These are phyloP conservation scores for Ambrosiella xylebori DNA, from an alignment of 2,329 filamentous ascomycete genomes.

Conservation along the genomic window DNA sequence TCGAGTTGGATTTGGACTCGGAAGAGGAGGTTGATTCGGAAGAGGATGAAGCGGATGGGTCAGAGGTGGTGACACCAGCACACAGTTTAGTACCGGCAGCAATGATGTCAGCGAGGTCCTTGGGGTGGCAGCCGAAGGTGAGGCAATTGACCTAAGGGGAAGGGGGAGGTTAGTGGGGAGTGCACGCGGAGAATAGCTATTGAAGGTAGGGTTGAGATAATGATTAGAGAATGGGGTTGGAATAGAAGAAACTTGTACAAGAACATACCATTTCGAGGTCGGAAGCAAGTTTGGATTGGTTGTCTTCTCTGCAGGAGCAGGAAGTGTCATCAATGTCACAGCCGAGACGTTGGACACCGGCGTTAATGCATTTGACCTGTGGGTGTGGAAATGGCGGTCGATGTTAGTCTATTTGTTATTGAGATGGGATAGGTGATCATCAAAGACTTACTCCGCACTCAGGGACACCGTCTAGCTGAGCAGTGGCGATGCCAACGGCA, in stretches of 20 bases:
- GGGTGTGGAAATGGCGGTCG: not conserved
- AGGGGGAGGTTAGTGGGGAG: not conserved
- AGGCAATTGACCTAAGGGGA: constrained; percentile 17
- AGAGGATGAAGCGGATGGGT: constrained; percentile 5
- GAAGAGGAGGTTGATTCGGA: constrained; percentile 1
- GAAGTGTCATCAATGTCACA: constrained; percentile 22
- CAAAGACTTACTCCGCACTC: constrained; percentile 24
- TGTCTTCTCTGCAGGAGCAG: constrained; percentile 24
- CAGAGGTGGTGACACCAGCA: constrained; percentile 15
- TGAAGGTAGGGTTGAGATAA: too few relatives aligned
- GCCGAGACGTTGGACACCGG: constrained; percentile 21
- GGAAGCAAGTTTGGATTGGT: constrained; percentile 18
- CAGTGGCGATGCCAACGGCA: constrained; percentile 20
- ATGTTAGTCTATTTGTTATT: not conserved
- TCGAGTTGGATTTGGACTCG: constrained; percentile 3
- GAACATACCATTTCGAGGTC: constrained; percentile 14
- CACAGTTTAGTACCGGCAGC: constrained; percentile 20
- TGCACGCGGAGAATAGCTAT: not conserved
- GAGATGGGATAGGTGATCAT: not conserved
- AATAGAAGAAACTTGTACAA: constrained; percentile 13
- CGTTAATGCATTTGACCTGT: constrained; percentile 21
- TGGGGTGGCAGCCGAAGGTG: constrained; percentile 19
- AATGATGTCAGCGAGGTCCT: constrained; percentile 20
- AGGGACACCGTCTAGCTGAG: constrained; percentile 23
- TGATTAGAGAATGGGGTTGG: not conserved